Base-by-base conservation (phyloP, 2,329 filamentous ascomycete genomes). In the Domatiomyces catenatus region DNA sequence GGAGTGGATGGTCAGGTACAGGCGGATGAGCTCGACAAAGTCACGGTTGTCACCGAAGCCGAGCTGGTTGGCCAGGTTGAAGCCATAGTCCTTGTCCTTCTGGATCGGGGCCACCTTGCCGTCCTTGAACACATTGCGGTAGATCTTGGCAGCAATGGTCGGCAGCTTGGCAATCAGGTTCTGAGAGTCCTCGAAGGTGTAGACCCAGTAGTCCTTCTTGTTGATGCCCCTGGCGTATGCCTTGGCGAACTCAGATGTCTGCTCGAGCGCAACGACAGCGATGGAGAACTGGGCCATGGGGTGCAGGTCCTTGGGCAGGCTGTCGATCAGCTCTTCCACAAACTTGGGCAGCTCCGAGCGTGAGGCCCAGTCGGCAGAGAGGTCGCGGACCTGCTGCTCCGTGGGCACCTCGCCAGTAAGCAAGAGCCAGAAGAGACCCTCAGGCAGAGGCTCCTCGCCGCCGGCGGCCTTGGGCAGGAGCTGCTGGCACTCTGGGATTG, bases 51-150 rank as follows among this genome's bases (percentile, higher is more conserved):
- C 81, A 63, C 85, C 85, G 70, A 92, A 98, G 65, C 92, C 92
- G 63, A 98, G 87, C 81, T 94, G 88, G 82, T 96, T 96, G 73
- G 92, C 89, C 70, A 98, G 86, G 84, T 98, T 98, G 86, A 84
- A 98, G 64, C 83, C 80, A 77, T 95, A 98, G 70, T 98, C 92
- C 85, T 96, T 92, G 76, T 96, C 90, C 80, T 94, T 93, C 79
- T 96, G 83, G 69, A 94, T 80, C 50, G 88, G 70, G 54, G 87
- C 86, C 61, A 98, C 90, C 83, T 96, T 96, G 75, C 92, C 92
- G 67, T 94, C 92, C 83, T 96, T 95, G 86, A 94, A 98, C 70
- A 96, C 84, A 72, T 98, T 98, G 77, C 94, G 92, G 83, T 98
- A 98, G 80, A 98, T 98, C 75, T 88, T 87, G 58, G 92, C 77